Base-by-base conservation (phyloP, 2,329 filamentous ascomycete genomes). In the Exophiala aquamarina region DNA sequence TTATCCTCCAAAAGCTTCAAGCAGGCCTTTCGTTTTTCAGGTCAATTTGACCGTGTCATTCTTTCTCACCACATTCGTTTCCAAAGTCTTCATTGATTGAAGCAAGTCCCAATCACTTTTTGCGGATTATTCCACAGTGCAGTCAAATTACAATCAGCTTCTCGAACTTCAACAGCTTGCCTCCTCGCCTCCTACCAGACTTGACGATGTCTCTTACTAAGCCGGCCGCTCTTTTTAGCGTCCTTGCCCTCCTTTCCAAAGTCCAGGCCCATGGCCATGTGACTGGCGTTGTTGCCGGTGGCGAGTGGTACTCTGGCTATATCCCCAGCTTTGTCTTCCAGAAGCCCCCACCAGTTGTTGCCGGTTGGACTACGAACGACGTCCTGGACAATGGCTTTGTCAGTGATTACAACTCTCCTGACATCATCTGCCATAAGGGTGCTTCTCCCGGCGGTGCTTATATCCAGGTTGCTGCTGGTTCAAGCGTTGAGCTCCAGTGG, bases 381-480 rank as follows among this genome's bases (percentile, higher is more conserved):
- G 23, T 26, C 23, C 58, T 63, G 1, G 77, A 81, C 59, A 70
- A 76, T 54, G 78, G 78, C 21, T 82, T 74, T 61, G 67, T 83
- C 47, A 63, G 71, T 13, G 65, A 66, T 48, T 82, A 78, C 65
- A 61, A 64, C 18, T 62, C 63, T 23, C 50, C 71, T 26, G 72
- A 82, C 59, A 82, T 84, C 55, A 79, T 82, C 67, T 84, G 81
- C 71, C 83, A 86, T 71, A 72, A 72, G 62, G 66, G 67, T 34
- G 81, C 76, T 21, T 70, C 72, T 21, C 72, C 74, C n/a, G 78
- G 73, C 31, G 58, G 66, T 13, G 68, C 73, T 47, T 70, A 73
- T 52, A 79, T 77, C 14, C 68, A 74, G n/a, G 76, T 85, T 29
- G 69, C 73, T n/a, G 84, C 83, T 11, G 84, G 84, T 52, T 70